Conservation (phyloP, 208 protist genomes). For the Leishmania arabica region DNA sequence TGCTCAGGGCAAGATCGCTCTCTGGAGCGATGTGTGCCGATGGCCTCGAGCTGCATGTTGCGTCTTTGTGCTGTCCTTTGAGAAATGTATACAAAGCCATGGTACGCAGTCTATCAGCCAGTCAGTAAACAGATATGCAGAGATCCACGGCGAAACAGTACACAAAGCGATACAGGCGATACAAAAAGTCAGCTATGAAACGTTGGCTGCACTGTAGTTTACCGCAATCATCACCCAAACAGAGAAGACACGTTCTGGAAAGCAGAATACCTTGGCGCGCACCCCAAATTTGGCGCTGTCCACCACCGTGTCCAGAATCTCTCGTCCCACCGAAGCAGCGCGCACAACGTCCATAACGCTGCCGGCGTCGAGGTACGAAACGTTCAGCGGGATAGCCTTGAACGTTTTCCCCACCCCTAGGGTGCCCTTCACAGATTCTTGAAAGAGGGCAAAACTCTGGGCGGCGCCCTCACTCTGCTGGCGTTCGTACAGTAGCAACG, state of each 20-base stretch:
- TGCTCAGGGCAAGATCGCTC: not conserved
- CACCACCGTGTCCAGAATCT: conserved; percentile 83
- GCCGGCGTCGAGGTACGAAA: conserved; percentile 67
- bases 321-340: conserved; percentile 60
- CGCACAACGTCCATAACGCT: conserved; percentile 73
- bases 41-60: not conserved
- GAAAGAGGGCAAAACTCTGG: conserved; percentile 75
- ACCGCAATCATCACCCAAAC: conserved; percentile 93
- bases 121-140: conserved; percentile 6
- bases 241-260: conserved; percentile 82
- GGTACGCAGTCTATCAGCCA: not conserved
- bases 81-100: not conserved
- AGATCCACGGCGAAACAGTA: not conserved
- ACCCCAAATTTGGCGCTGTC: conserved; percentile 79
- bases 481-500: conserved; percentile 82
- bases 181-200: conserved; percentile 9
- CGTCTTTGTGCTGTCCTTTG: not conserved
- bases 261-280: conserved; percentile 79
- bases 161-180: not conserved
- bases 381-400: conserved; percentile 90
- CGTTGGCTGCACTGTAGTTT: conserved; percentile 44
- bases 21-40: not conserved
- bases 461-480: conserved; percentile 47
- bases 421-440: conserved; percentile 79
- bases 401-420: conserved; percentile 91